Evolutionary conservation across 2,329 filamentous ascomycete genomes (phyloP).

Genomic region (Clonostachys byssicola): DNA sequence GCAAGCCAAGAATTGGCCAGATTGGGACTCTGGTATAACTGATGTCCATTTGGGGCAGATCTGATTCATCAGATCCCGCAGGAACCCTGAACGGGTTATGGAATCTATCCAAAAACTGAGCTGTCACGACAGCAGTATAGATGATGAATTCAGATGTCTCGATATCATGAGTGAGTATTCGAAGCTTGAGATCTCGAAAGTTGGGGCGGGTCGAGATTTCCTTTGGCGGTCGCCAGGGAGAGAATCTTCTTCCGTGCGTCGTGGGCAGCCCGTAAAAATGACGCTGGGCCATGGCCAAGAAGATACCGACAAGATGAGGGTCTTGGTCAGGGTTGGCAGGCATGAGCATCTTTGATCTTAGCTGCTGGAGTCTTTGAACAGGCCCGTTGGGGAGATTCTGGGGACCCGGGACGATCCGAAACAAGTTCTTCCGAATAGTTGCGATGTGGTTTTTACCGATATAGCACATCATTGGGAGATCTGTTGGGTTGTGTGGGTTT

Average conservation of each 20-base stretch:
- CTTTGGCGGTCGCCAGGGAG: constrained; percentile 7
- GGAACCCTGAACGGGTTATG: constrained; percentile 38
- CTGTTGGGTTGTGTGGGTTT: constrained; percentile 10
- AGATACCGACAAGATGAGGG: constrained; percentile 43
- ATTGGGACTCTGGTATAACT: constrained; percentile 43
- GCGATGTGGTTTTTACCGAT: constrained; percentile 41
- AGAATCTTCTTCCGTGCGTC: constrained; percentile 1
- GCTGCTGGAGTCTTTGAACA: constrained; percentile 39
- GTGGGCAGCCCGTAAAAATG: constrained; percentile 36
- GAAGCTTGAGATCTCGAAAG: constrained; percentile 44
- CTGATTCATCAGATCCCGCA: constrained; percentile 6
- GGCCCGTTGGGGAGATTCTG: constrained; percentile 35
- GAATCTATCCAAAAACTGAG: constrained; percentile 44
- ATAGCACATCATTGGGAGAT: constrained; percentile 35
- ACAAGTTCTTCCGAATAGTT: constrained; percentile 40
- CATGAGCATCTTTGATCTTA: constrained; percentile 40
- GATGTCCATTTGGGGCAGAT: constrained; percentile 31
- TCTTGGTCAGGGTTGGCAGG: constrained; percentile 47
- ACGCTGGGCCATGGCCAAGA: constrained; percentile 53
- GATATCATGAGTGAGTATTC: constrained; percentile 46
- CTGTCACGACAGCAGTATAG: constrained; percentile 44
- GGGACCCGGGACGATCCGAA: constrained; percentile 36
- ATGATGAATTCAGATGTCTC: constrained; percentile 45
- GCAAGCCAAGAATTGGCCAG: constrained; percentile 51
- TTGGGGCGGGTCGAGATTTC: constrained; percentile 10